A percentile compares a stretch with the other conserved stretches of the same genome.
These are phyloP conservation scores for Pulicaria dysenterica DNA, from an alignment of 129 eudicot genomes.

Conservation along the genomic window DNA sequence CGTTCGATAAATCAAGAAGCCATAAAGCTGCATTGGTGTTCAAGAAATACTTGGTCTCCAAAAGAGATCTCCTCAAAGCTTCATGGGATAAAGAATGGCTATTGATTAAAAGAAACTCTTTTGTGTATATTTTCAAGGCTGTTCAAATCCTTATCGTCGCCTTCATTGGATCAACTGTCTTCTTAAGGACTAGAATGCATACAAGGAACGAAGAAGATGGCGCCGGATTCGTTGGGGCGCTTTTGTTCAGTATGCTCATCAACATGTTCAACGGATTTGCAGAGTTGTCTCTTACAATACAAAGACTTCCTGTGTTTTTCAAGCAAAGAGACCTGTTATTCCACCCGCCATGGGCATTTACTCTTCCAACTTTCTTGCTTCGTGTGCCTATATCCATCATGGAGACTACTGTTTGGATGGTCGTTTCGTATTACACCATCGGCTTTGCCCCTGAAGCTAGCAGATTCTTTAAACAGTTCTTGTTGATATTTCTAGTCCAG, in stretches of 20 bases:
- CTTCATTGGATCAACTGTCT: conserved; percentile 69
- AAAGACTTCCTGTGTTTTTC: conserved; percentile 88
- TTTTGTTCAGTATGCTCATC: conserved; percentile 59
- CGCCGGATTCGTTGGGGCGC: conserved; percentile 70
- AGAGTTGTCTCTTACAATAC: conserved; percentile 67
- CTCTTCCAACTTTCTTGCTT: conserved; percentile 71
- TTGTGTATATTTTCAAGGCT: conserved; percentile 71
- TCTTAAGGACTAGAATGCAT: conserved; percentile 69
- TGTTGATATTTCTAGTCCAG: conserved; percentile 75
- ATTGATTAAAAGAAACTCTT: conserved; percentile 69
- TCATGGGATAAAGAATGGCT: conserved; percentile 93
- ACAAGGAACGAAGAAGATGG: conserved; percentile 65
- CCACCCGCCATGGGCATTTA: conserved; percentile 83
- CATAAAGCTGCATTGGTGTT: conserved; percentile 83
- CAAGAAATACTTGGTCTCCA: conserved; percentile 65
- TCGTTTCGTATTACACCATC: conserved; percentile 72
- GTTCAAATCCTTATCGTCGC: conserved; percentile 89
- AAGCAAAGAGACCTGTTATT: conserved; percentile 86
- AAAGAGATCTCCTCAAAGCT: conserved; percentile 67
- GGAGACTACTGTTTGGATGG: conserved; percentile 72
- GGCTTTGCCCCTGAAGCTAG: conserved; percentile 91
- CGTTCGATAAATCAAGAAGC: conserved; percentile 59
- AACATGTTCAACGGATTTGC: conserved; percentile 88
- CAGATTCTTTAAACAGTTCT: conserved; percentile 93
- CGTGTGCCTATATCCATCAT: conserved; percentile 73